Percentiles rank a stretch among this genome's conserved stretches.
Conservation (phyloP, 345 rosid genomes). For the Eutrema yunnanense region DNA sequence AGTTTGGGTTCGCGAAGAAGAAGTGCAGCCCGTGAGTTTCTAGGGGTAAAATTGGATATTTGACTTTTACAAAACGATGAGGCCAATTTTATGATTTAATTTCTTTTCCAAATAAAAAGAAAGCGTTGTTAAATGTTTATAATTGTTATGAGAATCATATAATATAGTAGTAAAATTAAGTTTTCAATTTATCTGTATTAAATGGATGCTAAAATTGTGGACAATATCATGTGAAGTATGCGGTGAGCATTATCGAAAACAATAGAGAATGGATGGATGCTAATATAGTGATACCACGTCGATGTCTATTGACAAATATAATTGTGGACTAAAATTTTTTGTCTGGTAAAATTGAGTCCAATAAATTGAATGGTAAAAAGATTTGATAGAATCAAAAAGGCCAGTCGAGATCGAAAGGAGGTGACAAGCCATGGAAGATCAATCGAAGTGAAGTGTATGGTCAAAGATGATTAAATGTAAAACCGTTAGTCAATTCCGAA, state of each 20-base stretch:
- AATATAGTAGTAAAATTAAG: not conserved
- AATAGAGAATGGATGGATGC: not conserved
- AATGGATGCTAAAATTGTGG: not conserved
- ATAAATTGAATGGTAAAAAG: no score
- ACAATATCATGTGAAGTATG: not conserved
- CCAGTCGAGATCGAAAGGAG: no score
- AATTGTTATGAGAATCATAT: not conserved
- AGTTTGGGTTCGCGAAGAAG: constrained; percentile 61
- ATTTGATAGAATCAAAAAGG: no score
- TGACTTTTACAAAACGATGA: not conserved
- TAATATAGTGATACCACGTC: constrained; percentile 13
- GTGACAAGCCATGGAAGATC: no score
- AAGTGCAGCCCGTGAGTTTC: constrained; percentile 36
- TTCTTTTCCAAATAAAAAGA: constrained; percentile 2
- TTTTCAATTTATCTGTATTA: not conserved
- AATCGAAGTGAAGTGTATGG: no score
- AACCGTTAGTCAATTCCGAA: no score
- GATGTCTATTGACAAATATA: constrained; percentile 8
- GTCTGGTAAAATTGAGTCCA: no score
- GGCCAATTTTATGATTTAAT: constrained; percentile 10
- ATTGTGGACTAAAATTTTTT: no score
- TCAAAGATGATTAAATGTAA: no score
- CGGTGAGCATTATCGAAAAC: constrained; percentile 7
- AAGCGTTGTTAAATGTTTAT: constrained; percentile 13
- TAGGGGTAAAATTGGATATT: constrained; percentile 14